phyloP scores from a whole-genome alignment of 805 yeast genomes.

The Wickerhamiella parazyma region DNA sequence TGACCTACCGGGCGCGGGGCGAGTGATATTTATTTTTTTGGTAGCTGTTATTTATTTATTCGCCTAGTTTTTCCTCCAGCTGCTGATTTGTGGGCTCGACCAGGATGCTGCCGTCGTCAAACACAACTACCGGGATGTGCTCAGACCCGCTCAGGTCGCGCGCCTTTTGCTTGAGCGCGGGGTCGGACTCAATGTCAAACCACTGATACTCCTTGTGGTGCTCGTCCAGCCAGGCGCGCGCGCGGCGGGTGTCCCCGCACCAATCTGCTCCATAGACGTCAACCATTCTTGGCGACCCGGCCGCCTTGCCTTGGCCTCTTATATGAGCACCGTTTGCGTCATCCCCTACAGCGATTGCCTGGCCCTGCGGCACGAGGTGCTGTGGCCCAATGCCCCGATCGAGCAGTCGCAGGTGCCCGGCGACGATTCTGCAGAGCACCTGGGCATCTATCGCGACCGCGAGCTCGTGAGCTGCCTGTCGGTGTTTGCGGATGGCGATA shows the following conservation, averaged over 20 bases:
- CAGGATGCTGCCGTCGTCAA: conserved; percentile 14
- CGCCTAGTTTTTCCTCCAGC: conserved; percentile 12
- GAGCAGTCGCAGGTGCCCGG: not conserved
- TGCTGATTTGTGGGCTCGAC: conserved; percentile 19
- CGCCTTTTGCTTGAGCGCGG: conserved; percentile 15
- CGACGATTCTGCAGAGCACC: conserved; percentile 1
- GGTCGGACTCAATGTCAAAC: conserved; percentile 18
- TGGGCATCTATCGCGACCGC: not conserved
- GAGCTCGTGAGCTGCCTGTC: conserved; percentile 2
- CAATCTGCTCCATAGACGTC: conserved; percentile 20
- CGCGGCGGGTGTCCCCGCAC: conserved; percentile 21
- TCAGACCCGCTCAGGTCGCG: conserved; percentile 14
- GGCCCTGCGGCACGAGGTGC: conserved; percentile 1
- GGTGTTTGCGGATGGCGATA: not conserved
- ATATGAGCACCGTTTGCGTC: not conserved
- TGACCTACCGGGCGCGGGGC: conserved; percentile 10
- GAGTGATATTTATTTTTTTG: conserved; percentile 1
- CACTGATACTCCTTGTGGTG: conserved; percentile 14
- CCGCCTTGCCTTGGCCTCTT: not conserved
- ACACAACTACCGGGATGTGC: conserved; percentile 19
- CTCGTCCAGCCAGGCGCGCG: conserved; percentile 12
- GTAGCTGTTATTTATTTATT: not conserved
- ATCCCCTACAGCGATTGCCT: conserved; percentile 1
- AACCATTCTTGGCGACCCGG: not conserved
- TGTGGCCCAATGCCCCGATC: not conserved